Evolutionary conservation across 306 rosid species (phyloP).

Genomic region (Quillaja saponaria): DNA sequence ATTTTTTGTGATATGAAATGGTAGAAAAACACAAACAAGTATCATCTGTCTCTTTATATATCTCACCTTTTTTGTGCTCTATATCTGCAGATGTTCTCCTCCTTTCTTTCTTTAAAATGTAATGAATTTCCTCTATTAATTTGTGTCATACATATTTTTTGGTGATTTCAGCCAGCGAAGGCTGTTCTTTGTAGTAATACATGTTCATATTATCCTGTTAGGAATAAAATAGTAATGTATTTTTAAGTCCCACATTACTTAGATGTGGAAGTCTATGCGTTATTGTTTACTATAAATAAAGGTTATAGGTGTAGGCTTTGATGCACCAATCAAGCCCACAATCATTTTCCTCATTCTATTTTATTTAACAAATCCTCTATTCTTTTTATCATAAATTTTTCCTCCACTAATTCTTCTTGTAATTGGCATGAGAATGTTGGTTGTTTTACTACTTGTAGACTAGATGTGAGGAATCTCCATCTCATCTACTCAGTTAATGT

Average conservation of each 20-base stretch:
- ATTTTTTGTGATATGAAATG: conserved; percentile 3
- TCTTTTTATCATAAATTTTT: conserved; percentile 12
- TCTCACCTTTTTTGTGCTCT: too few species aligned
- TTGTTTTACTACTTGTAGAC: neutral
- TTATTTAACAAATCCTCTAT: neutral
- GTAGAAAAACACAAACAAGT: neutral
- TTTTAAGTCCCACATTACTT: too few species aligned
- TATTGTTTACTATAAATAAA: too few species aligned
- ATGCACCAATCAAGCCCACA: too few species aligned
- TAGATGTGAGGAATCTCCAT: neutral
- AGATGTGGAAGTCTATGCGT: too few species aligned
- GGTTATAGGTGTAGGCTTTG: too few species aligned
- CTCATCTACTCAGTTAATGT: neutral
- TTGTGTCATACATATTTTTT: too few species aligned
- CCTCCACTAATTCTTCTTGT: neutral
- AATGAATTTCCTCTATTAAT: too few species aligned
- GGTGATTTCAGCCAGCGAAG: neutral
- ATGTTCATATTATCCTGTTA: neutral
- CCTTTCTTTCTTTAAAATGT: neutral
- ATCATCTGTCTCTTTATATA: too few species aligned
- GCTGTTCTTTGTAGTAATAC: neutral
- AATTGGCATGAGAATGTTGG: conserved; percentile 13
- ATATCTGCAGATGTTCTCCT: neutral
- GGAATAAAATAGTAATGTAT: too few species aligned
- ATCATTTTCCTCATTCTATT: too few species aligned